These are phyloP conservation scores for Syzygium grande DNA, from an alignment of 345 rosid species.

Conservation along the genomic window DNA sequence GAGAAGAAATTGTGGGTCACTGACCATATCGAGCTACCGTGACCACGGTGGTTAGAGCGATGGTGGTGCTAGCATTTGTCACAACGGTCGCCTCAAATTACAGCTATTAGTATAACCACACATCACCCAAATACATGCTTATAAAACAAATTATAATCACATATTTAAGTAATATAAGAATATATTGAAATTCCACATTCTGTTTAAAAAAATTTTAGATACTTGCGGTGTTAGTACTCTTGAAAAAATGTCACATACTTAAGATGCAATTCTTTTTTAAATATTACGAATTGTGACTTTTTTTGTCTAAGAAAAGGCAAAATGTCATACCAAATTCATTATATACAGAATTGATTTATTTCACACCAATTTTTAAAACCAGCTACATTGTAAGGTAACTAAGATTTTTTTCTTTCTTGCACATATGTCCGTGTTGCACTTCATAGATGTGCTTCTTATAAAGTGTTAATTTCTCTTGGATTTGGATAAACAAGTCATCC, in stretches of 20 bases:
- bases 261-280: background rate
- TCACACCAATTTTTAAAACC: background rate
- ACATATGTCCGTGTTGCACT: background rate
- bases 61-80: rapidly evolving
- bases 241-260: background rate
- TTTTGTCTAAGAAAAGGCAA: background rate
- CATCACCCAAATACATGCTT: background rate
- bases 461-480: background rate
- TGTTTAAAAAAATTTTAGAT: background rate
- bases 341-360: background rate
- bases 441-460: background rate
- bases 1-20: background rate
- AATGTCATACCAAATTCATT: background rate
- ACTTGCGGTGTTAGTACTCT: background rate
- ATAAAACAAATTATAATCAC: background rate
- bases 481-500: background rate
- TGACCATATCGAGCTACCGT: background rate
- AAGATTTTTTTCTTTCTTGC: background rate
- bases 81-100: background rate
- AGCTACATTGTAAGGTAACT: background rate
- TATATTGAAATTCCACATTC: background rate
- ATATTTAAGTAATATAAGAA: rapidly evolving
- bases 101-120: background rate
- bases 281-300: background rate
- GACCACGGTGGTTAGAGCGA: rapidly evolving